These are phyloP conservation scores for Aspergillus pseudoglaucus DNA, from an alignment of 2,329 filamentous ascomycete species.

Conservation along the genomic window DNA sequence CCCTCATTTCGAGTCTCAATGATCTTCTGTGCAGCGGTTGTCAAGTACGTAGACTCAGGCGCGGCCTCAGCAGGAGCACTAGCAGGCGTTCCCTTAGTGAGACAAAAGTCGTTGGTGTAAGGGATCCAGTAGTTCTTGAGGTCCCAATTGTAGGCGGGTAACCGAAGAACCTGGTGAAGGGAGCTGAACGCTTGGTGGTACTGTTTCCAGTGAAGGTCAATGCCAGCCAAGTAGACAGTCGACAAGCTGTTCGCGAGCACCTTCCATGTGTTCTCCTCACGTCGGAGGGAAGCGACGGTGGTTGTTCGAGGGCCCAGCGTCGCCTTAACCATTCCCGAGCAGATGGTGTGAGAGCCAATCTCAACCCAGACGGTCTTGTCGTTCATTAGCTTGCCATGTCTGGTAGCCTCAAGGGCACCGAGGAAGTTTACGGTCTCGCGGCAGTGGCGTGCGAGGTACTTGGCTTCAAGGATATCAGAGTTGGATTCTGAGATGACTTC, in stretches of 20 bases:
- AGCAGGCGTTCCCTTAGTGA: conserved; percentile 26
- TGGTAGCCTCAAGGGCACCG: conserved; percentile 35
- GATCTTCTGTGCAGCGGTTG: conserved; percentile 26
- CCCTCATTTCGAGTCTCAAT: conserved; percentile 21
- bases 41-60: conserved; percentile 18
- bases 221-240: conserved; percentile 31
- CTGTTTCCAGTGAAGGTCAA: conserved; percentile 37
- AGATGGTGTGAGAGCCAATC: conserved; percentile 46
- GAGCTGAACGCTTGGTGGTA: conserved; percentile 37
- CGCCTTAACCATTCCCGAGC: conserved; percentile 42
- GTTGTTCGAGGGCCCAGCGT: conserved; percentile 55
- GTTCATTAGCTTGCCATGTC: conserved; percentile 46
- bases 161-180: conserved; percentile 24
- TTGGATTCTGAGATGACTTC: conserved; percentile 34
- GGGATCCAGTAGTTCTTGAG: conserved; percentile 37
- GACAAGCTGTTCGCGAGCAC: conserved; percentile 32
- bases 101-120: conserved; percentile 30
- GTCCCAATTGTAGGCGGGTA: conserved; percentile 36
- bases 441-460: conserved; percentile 37
- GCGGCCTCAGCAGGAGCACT: conserved; percentile 8
- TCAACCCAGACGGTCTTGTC: conserved; percentile 68
- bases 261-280: conserved; percentile 39
- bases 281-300: conserved; percentile 39
- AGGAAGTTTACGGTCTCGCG: conserved; percentile 44
- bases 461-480: conserved; percentile 27